Conservation (phyloP, 2,329 filamentous ascomycete species). For the Dryadomyces quercus-mongolicae region DNA sequence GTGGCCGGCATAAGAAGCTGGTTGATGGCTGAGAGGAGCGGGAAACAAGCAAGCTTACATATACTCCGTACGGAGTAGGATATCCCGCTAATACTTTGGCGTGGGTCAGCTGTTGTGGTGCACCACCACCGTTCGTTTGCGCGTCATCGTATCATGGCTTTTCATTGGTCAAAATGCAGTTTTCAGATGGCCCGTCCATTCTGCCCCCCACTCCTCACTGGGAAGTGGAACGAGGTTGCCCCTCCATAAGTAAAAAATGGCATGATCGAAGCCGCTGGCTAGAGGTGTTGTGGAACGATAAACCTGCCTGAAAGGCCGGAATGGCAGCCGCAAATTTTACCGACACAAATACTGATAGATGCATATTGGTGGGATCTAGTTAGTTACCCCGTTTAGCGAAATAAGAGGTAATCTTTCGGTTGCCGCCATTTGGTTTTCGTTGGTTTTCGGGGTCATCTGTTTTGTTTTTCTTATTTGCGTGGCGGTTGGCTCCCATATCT, state of each 20-base stretch:
- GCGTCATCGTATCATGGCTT: conserved; percentile 2
- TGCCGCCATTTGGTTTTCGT: not conserved
- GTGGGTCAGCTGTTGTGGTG: too few relatives aligned
- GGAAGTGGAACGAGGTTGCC: conserved; percentile 10
- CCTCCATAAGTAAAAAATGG: conserved; percentile 11
- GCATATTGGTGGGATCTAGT: not conserved
- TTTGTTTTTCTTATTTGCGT: not conserved
- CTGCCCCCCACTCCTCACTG: not conserved
- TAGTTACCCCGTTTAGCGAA: not conserved
- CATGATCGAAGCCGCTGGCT: conserved; percentile 7
- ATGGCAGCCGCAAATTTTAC: not conserved
- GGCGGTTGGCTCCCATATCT: not conserved
- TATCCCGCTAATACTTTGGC: not conserved
- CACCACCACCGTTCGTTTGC: conserved; percentile 1
- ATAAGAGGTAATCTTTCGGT: conserved; percentile 1
- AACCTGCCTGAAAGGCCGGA: not conserved
- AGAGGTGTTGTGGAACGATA: not conserved
- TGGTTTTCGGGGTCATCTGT: not conserved
- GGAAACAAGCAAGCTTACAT: not conserved
- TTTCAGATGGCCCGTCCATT: not conserved
- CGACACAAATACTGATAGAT: not conserved
- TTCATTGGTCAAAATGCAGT: conserved; percentile 5
- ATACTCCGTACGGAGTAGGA: not conserved
- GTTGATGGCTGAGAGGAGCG: not conserved
- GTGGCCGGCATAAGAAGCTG: not conserved